A percentile compares a stretch with the other conserved stretches of the same genome.
Conservation (phyloP, 2,329 filamentous ascomycete genomes). For the Amesomyces nigricolor region DNA sequence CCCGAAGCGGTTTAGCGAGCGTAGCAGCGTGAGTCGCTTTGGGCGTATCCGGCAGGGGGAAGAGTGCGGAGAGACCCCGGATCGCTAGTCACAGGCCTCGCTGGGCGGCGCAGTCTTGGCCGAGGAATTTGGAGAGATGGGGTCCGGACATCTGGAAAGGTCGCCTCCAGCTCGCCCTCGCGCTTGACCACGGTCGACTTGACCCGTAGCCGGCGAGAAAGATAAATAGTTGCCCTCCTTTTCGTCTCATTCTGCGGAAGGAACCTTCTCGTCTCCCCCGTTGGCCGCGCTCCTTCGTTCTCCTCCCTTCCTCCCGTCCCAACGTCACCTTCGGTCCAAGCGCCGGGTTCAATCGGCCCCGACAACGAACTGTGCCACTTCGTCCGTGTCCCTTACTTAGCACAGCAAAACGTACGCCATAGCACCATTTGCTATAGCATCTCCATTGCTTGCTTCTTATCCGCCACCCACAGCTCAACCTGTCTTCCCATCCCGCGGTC, state of each 20-base stretch:
- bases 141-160: slow-evolving; percentile 18
- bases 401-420: too few relatives aligned
- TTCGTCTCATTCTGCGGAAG: neutral
- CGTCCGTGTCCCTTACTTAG: too few relatives aligned
- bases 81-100: neutral
- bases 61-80: slow-evolving; percentile 6
- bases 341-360: too few relatives aligned
- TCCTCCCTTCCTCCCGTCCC: too few relatives aligned
- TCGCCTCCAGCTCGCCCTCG: neutral
- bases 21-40: neutral
- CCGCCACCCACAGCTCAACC: too few relatives aligned
- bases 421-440: too few relatives aligned
- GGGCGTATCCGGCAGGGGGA: neutral
- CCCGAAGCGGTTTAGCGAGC: neutral
- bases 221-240: neutral
- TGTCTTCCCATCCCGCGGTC: too few relatives aligned
- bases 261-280: neutral
- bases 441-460: neutral
- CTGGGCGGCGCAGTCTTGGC: neutral
- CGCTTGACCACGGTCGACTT: neutral
- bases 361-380: neutral
- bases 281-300: too few relatives aligned
- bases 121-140: slow-evolving; percentile 19
- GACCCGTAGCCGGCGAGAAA: neutral
- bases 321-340: neutral